Conservation (phyloP, 75 land plant species). For the Sequoia sempervirens region DNA sequence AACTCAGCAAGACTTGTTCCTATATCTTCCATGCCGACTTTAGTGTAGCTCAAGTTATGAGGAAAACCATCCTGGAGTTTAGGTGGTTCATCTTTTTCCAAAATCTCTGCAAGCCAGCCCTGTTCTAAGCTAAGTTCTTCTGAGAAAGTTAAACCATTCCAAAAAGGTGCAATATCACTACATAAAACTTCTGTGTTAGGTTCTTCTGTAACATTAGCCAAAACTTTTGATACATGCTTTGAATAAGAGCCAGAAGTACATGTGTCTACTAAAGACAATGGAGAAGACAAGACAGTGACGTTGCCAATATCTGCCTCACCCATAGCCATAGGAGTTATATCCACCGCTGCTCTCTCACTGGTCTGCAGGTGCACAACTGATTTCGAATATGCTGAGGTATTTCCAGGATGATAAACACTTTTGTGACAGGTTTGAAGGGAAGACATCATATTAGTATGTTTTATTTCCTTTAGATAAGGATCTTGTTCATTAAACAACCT, state of each 20-base stretch:
- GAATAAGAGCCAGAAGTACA: not conserved
- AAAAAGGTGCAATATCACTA: not conserved
- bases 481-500: not conserved
- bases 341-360: not conserved
- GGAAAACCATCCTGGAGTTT: not conserved
- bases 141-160: not conserved
- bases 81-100: not conserved
- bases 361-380: not conserved
- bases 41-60: not conserved
- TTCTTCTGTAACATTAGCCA: not conserved
- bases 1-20: not conserved
- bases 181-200: not conserved
- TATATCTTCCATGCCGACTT: not conserved
- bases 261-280: slow-evolving; percentile 3
- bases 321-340: not conserved
- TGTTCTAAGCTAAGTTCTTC: not conserved
- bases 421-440: not conserved
- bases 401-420: not conserved
- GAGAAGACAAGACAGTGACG: not conserved
- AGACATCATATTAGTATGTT: not conserved
- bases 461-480: not conserved
- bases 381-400: not conserved
- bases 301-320: not conserved
- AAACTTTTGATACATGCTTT: not conserved
- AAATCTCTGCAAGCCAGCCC: not conserved